A percentile compares a stretch with the other conserved stretches of the same genome.
These are phyloP conservation scores for Solanum piurae DNA, from an alignment of 257 asterid species.

Conservation along the genomic window DNA sequence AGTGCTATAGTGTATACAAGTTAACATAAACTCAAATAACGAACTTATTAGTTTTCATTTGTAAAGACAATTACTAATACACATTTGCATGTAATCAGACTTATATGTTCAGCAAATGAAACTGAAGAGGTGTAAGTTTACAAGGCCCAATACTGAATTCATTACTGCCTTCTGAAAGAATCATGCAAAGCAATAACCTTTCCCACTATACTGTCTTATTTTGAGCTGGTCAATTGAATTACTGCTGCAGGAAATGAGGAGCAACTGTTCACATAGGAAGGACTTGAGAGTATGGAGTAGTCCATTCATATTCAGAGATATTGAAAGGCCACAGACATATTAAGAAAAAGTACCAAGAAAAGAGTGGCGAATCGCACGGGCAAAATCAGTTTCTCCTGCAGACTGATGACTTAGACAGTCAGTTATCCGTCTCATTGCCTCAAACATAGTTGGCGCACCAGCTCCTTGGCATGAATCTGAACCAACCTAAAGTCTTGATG, in stretches of 20 bases:
- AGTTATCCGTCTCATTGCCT: conserved; percentile 80
- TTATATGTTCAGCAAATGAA: not conserved
- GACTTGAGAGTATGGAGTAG: not conserved
- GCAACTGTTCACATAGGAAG: not conserved
- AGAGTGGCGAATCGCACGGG: conserved; percentile 70
- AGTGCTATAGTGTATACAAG: not conserved
- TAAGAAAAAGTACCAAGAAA: conserved; percentile 58
- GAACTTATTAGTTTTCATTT: not conserved
- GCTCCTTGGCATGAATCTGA: conserved; percentile 98
- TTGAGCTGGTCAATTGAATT: not conserved
- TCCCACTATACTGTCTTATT: not conserved
- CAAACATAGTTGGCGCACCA: conserved; percentile 98
- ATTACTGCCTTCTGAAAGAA: not conserved
- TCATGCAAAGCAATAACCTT: not conserved
- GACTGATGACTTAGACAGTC: conserved; percentile 49
- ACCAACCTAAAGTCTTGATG: conserved; percentile 59
- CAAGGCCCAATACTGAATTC: not conserved
- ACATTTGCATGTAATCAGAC: not conserved
- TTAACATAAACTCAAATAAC: not conserved
- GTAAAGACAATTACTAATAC: not conserved
- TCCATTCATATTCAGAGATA: not conserved
- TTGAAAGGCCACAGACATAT: conserved; percentile 3
- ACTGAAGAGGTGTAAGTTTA: not conserved
- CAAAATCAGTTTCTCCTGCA: conserved; percentile 58
- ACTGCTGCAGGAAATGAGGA: not conserved